phyloP scores from a whole-genome alignment of 2,329 filamentous ascomycete species.

The Trichophyton benhamiae region DNA sequence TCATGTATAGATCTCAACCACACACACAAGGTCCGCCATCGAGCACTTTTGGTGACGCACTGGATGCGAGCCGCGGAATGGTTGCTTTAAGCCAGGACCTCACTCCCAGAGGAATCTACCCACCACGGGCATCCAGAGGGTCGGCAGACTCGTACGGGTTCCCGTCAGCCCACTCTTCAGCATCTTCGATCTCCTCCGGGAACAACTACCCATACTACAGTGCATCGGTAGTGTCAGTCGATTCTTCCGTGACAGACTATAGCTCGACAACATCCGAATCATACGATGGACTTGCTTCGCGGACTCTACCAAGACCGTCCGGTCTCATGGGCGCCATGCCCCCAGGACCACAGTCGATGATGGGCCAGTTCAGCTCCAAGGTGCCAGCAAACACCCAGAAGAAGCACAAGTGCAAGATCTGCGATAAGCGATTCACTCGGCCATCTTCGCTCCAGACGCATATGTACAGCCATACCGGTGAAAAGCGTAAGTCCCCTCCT shows the following conservation, averaged over 20 bases:
- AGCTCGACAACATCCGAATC: slow-evolving; percentile 75
- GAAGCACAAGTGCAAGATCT: slow-evolving; percentile 99
- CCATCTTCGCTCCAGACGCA: slow-evolving; percentile 92
- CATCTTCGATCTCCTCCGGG: slow-evolving; percentile 79
- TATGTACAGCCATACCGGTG: slow-evolving; percentile 97
- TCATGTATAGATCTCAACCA: slow-evolving; percentile 14
- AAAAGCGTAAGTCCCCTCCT: slow-evolving; percentile 75
- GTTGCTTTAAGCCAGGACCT: slow-evolving; percentile 86
- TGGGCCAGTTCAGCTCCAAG: slow-evolving; percentile 96
- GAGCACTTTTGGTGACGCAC: slow-evolving; percentile 56
- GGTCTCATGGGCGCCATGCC: slow-evolving; percentile 54
- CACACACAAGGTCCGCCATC: slow-evolving; percentile 41
- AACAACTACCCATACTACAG: slow-evolving; percentile 79
- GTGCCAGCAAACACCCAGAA: slow-evolving; percentile 91
- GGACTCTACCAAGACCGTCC: slow-evolving; percentile 71
- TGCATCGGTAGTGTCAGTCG: slow-evolving; percentile 55
- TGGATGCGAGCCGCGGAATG: slow-evolving; percentile 91
- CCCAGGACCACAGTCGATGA: slow-evolving; percentile 89
- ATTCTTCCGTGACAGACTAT: slow-evolving; percentile 81
- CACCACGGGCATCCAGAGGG: slow-evolving; percentile 52
- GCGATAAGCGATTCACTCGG: slow-evolving; percentile 91
- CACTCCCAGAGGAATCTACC: slow-evolving; percentile 82
- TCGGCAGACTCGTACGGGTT: slow-evolving; percentile 86
- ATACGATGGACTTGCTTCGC: slow-evolving; percentile 65
- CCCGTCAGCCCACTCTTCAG: slow-evolving; percentile 75